phyloP scores from a whole-genome alignment of 805 yeast species.

The Saccharomycopsis javanensis region DNA sequence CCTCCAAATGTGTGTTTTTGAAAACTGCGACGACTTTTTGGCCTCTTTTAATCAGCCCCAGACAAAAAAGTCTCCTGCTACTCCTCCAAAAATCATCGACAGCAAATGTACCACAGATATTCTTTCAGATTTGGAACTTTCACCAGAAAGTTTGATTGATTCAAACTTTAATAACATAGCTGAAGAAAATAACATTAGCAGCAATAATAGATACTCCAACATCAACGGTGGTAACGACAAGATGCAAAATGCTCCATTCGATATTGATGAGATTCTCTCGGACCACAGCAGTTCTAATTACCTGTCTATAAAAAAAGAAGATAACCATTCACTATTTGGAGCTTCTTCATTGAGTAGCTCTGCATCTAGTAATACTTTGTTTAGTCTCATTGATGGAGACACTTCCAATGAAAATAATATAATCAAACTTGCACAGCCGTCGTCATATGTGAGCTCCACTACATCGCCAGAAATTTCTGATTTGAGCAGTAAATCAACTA shows the following conservation, averaged over 20 bases:
- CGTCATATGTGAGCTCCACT: too few species aligned
- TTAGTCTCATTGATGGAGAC: background rate
- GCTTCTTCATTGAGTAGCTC: background rate
- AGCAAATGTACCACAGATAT: background rate
- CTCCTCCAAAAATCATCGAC: background rate
- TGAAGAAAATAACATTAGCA: too few species aligned
- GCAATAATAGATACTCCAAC: slow-evolving; percentile 12
- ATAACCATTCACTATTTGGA: background rate
- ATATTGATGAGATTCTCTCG: background rate
- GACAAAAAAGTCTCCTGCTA: background rate
- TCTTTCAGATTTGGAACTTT: background rate
- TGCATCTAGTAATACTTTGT: background rate
- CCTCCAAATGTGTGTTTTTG: slow-evolving; percentile 24
- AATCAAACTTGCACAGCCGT: background rate
- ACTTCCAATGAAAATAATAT: background rate
- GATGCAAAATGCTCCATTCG: background rate
- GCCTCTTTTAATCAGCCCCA: slow-evolving; percentile 22
- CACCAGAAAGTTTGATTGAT: background rate
- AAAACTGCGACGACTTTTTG: slow-evolving; percentile 27
- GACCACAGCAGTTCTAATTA: background rate
- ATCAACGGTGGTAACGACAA: slow-evolving; percentile 1
- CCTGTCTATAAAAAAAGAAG: background rate
- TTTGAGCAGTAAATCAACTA: background rate
- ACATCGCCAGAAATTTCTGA: slow-evolving; percentile 6
- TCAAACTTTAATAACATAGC: too few species aligned